Percentiles rank a stretch among this genome's conserved stretches.
Evolutionary conservation across 2,329 filamentous ascomycete genomes (phyloP).

Genomic region (Aspergillus unguis): DNA sequence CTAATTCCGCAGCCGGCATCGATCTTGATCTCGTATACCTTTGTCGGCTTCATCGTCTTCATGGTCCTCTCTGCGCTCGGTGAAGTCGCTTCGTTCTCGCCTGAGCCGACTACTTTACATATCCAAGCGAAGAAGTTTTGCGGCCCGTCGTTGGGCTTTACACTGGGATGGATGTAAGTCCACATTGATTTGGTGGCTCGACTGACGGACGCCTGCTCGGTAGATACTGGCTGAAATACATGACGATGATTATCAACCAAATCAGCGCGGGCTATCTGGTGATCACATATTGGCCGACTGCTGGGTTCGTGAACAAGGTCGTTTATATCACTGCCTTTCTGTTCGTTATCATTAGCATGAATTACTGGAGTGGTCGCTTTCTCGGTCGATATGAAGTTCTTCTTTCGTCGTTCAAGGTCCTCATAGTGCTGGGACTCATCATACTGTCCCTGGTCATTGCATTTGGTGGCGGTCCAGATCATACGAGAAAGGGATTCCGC

Average conservation of each 20-base stretch:
- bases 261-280: slow-evolving; percentile 73
- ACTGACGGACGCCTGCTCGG: background rate
- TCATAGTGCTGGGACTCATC: slow-evolving; percentile 63
- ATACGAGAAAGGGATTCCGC: slow-evolving; percentile 59
- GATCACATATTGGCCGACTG: slow-evolving; percentile 69
- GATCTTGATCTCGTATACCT: slow-evolving; percentile 36
- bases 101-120: slow-evolving; percentile 70
- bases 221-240: slow-evolving; percentile 67
- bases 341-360: slow-evolving; percentile 59
- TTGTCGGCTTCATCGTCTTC: slow-evolving; percentile 58
- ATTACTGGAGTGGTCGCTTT: slow-evolving; percentile 64
- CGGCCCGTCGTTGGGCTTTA: slow-evolving; percentile 75
- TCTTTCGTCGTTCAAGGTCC: slow-evolving; percentile 61
- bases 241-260: slow-evolving; percentile 81
- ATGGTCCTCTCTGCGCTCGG: slow-evolving; percentile 74
- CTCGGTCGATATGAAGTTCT: slow-evolving; percentile 63
- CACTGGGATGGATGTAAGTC: slow-evolving; percentile 65
- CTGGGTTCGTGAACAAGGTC: slow-evolving; percentile 66
- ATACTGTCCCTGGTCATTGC: slow-evolving; percentile 61
- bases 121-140: slow-evolving; percentile 75
- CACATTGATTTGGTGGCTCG: background rate
- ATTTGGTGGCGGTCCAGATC: slow-evolving; percentile 62
- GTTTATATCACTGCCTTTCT: slow-evolving; percentile 73
- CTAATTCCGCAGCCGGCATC: slow-evolving; percentile 28
- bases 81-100: slow-evolving; percentile 78